phyloP scores from a whole-genome alignment of 225 moss, liverwort and hornwort genomes.

The Climacium dendroides region DNA sequence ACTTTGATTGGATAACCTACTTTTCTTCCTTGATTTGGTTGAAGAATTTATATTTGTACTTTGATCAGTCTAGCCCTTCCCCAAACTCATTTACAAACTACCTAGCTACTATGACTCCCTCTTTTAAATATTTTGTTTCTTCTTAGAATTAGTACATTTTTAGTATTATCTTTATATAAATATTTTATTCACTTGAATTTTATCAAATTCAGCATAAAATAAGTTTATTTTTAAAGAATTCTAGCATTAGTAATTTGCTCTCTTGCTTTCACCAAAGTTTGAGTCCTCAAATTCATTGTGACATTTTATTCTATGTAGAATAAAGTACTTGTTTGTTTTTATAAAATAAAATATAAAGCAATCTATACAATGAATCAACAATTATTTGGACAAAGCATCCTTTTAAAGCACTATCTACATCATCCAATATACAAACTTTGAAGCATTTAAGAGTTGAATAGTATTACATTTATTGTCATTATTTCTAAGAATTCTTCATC shows the following conservation, averaged over 20 bases:
- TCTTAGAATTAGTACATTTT: neutral
- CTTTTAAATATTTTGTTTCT: neutral
- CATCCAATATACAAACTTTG: neutral
- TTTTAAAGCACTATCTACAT: neutral
- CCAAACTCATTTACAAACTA: fast-evolving
- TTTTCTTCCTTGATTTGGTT: fast-evolving
- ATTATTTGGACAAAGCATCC: neutral
- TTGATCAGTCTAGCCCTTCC: fast-evolving
- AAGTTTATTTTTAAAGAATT: neutral
- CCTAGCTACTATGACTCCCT: fast-evolving
- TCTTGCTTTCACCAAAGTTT: neutral
- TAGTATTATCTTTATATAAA: neutral
- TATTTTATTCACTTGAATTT: neutral
- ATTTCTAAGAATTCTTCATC: neutral
- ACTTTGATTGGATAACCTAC: neutral
- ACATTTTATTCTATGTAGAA: neutral
- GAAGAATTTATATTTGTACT: neutral
- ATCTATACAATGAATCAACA: neutral
- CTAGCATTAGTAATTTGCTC: neutral
- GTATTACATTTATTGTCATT: too few relatives aligned
- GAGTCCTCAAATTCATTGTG: neutral
- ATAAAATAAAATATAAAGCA: neutral
- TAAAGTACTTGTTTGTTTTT: neutral
- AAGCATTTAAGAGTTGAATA: fast-evolving
- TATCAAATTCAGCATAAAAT: neutral